Evolutionary conservation across 108 stramenopile species (phyloP), one percentile per base, ranked within the genome.

Genomic region (Nitzschia sp.): DNA sequence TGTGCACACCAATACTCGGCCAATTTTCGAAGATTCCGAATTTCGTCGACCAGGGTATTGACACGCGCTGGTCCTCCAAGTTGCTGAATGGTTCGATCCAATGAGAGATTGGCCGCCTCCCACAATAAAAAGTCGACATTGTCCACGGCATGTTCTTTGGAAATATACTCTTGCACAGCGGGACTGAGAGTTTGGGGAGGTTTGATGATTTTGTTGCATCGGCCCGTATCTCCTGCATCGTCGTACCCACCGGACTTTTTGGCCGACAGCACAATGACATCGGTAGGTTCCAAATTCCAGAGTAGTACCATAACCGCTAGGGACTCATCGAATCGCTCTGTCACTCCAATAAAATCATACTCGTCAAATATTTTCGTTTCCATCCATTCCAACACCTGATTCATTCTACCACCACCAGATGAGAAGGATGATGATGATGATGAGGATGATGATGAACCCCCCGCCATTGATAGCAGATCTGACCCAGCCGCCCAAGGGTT

Each of bases 331-430:
- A 85, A 55, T 29, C 84, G 73, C 72, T 81, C 80, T 30, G 60
- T 68, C 2, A 85, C 52, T 15, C 57, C 84, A 53, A 85, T 69
- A 66, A 85, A 85, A 48, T 85, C 78, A 67, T 85, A 81, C 13
- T 68, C 70, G 22, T 68, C 26, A 0, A 85, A 31, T n/a, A 82
- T 73, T 21, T 34, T 23, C 8, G 35, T 62, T 48, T 48, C 22
- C 19, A 63, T 48, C 63, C 34, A 45, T 2, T 28, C 53, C 9
- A 36, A 6, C 2, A 60, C 32, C 38, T 60, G 15, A 6, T 58
- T 5, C 3, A 6, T 21, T 16, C 23, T 21, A 5, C 13, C 38
- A 6, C 9, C 8, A 36, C 21, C 3, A 4, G 8, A 30, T 66
- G 26, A 26, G 13, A 17, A 53, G 38, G n/a, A n/a, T n/a, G n/a